Evolutionary conservation across 2,329 filamentous ascomycete genomes (phyloP), one percentile per base, ranked within the genome.

Genomic region (Thyridium curvatum): DNA sequence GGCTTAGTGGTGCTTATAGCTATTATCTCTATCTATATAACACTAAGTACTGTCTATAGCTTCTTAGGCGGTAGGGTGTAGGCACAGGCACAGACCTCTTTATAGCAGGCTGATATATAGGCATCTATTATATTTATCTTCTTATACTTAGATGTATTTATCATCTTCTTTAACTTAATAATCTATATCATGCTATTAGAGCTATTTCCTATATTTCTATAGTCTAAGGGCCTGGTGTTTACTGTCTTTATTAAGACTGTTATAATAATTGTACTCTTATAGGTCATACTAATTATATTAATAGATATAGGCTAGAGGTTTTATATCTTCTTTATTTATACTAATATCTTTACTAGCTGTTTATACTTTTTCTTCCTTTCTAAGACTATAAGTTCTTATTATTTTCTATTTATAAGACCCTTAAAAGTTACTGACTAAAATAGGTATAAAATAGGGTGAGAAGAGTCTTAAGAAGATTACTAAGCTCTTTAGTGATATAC

Each of bases 121-220:
- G 47, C 51, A 0, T 51, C 49, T 3, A 46, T 60, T 2, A 55
- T 55, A 0, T 53, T 59, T 30, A 58, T 61, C 40, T 61, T 60
- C 36, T 35, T 60, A 12, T 58, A 52, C 33, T 51, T 56, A 0
- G 43, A 49, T 16, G 38, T 43, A 15, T 60, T 56, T 38, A 51
- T 51, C 8, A 46, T 58, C 36, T 59, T 52, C 48, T 58, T 60
- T 46, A 62, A 60, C 47, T 51, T 48, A 10, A 51, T 51, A 5
- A 50, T 52, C 37, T 61, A 51, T 47, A 51, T 58, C 2, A 10
- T 26, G 21, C 21, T 10, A 10, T 26, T 10, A 6, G 21, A 26
- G 10, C 21, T 26, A 10, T 26, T 26, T 10, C 21, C 21, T 10
- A 6, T 26, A 6, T 26, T 26, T 10, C 21, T 26, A 6, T 10